Evolutionary conservation across 164 flowering plant species (phyloP), one percentile per base, ranked within the genome.

Genomic region (Magnolia kwangsiensis): DNA sequence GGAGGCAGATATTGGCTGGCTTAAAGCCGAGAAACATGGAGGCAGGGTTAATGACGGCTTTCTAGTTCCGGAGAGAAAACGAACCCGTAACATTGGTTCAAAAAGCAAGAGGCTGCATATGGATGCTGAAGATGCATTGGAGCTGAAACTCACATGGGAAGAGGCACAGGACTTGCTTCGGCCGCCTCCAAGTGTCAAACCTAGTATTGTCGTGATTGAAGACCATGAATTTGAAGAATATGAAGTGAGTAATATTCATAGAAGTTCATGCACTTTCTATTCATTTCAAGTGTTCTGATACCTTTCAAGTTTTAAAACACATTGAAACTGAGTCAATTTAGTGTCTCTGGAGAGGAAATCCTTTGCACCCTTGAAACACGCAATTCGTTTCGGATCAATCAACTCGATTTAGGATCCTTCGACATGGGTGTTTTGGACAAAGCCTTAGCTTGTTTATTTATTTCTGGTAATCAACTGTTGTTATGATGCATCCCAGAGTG

Each of bases 91-190:
- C 61, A 89, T 96, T 72, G 91, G 99, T 65, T 83, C 89, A 21
- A 94, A 96, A 84, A 90, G 85, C 78, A 91, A 90, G 86, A 88
- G 99, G 86, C 77, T 90, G 82, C 88, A 86, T 50, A 92, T 96
- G 76, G 88, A 91, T 76, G 88, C 80, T 82, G 95, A 91, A 74
- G 97, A 92, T 85, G 93, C 92, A 68, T 13, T 88, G 88, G 97
- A 92, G 86, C 84, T 96, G 67, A 89, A 87, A 81, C 85, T 92
- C 72, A 92, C 98, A 37, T 96, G 99, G 99, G 97, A 92, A 81
- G 99, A 96, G 82, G 92, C 97, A 70, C 99, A 92, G 75, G 99
- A 92, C 51, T 87, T 96, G 81, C 94, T 96, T 73, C 92, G 98
- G 21, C 97, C 98, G 23, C 89, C 97, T 24, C 97, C 97, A 59